Evolutionary conservation across 108 stramenopile species (phyloP), one percentile per base, ranked within the genome.

Genomic region (Cyclotella baltica): DNA sequence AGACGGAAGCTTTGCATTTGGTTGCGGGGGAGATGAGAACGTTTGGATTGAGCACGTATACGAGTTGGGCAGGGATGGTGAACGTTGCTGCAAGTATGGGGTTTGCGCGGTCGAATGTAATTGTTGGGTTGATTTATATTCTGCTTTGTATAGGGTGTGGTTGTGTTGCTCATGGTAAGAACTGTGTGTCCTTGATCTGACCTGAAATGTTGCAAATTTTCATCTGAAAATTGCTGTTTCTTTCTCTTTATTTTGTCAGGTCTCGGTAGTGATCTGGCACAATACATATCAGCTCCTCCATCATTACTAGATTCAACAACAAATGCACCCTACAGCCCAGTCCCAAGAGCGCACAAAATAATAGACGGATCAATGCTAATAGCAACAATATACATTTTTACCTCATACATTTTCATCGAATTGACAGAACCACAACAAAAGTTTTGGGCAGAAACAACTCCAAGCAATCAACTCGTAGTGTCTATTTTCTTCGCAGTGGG

Each of bases 31-130:
- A 80, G 38, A 35, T 80, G 56, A 67, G 78, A 48, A 64, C 78
- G 0, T 68, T 67, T 67, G 72, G 65, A 16, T 68, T 73, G 27
- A 72, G 71, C 6, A 73, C 71, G 0, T 80, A 73, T 36, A 73
- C 78, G 27, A 47, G 38, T 5, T 80, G 78, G 78, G 65, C 71
- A 29, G 78, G 78, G 27, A 80, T 80, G 78, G 62, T 80, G 47
- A 55, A 55, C 1, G 72, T 72, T 29, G 78, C 78, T 38, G 72
- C 78, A 22, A 67, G 65, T 13, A 58, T 80, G 40, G 78, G 70
- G 18, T 48, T 71, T 34, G 72, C 71, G 8, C 35, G 38, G 29
- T 68, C 66, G 38, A 58, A 50, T 16, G 55, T 62, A 6, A 20
- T 67, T 16, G 47, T 67, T 34, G 78, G 78, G 2, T 25, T 73